Evolutionary conservation across 2,329 filamentous ascomycete species (phyloP), one percentile per base, ranked within the genome.

Genomic region (Fusarium newnesense): DNA sequence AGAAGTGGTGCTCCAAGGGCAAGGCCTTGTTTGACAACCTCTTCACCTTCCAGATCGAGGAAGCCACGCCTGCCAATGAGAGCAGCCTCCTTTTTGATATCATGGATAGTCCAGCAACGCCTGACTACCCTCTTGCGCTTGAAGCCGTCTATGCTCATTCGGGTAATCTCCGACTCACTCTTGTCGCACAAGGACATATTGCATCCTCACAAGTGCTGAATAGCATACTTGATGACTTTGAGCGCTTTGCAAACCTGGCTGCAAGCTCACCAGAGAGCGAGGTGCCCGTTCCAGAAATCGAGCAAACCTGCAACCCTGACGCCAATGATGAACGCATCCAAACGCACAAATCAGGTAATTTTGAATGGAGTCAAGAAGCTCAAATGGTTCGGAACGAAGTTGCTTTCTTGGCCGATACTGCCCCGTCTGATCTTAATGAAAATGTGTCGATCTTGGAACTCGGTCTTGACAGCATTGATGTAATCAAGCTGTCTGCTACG

Each of bases 401-500:
- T 47, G 88, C 92, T 3, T 76, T 78, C 1, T 83, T 97, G 9
- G 89, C 91, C 2, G 87, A 86, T 0, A 78, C 91, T 1, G 79
- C 87, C 0, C 79, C 81, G 7, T 79, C 85, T 4, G 81, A 86
- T 0, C 83, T 97, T 42, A 80, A 83, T 4, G 87, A 89, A 58
- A 81, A 85, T 11, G 90, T 89, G 0, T 92, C 92, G 0, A 89
- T 98, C 16, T 91, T 97, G 43, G 91, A 96, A 75, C 87, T 98
- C 37, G 95, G 95, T 0, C 87, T 98, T 11, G 96, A 98, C 83
- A 97, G 95, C 77, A 97, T 98, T 65, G 95, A 98, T 80, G 89
- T 93, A 4, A 96, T 98, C 80, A 97, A 94, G 76, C 84, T 98
- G 0, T 92, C 93, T 0, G 91, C 94, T 1, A 88, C 90, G 60